phyloP scores from a whole-genome alignment of 2,329 filamentous ascomycete genomes.

The Hirsutella rhossiliensis region DNA sequence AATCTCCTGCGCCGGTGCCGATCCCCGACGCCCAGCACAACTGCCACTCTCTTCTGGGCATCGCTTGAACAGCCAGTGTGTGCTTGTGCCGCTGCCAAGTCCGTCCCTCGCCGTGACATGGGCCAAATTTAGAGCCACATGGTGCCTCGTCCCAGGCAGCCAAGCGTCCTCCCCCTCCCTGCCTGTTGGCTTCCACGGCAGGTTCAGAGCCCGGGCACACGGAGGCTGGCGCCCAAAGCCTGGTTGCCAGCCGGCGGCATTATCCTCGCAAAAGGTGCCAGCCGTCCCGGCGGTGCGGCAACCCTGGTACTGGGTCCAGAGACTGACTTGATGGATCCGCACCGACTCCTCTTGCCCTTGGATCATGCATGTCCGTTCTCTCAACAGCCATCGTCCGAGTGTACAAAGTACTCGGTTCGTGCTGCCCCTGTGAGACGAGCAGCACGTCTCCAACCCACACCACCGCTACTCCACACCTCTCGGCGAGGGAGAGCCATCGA shows the following conservation, averaged over 20 bases:
- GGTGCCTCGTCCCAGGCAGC: background rate
- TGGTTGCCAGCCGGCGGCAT: background rate
- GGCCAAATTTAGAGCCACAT: background rate
- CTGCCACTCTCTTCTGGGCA: background rate
- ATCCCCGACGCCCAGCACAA: background rate
- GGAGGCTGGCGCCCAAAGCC: background rate
- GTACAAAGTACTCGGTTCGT: background rate
- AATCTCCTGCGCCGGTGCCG: background rate
- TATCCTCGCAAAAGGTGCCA: background rate
- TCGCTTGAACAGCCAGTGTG: too few relatives aligned
- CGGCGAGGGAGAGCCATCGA: background rate
- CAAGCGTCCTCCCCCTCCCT: background rate
- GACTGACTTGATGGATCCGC: background rate
- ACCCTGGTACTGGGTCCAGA: slow-evolving; percentile 2
- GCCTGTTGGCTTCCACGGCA: background rate
- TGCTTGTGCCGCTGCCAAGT: background rate
- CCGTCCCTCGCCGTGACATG: background rate
- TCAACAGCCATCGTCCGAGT: background rate
- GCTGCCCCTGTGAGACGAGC: background rate
- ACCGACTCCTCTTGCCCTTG: background rate
- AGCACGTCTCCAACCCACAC: background rate
- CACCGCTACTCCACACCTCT: background rate
- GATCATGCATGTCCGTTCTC: background rate
- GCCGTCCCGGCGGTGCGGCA: slow-evolving; percentile 4
- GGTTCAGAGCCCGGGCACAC: background rate